Evolutionary conservation across 352 stramenopile species (phyloP).

Genomic region (Hyaloperonospora brassicae): DNA sequence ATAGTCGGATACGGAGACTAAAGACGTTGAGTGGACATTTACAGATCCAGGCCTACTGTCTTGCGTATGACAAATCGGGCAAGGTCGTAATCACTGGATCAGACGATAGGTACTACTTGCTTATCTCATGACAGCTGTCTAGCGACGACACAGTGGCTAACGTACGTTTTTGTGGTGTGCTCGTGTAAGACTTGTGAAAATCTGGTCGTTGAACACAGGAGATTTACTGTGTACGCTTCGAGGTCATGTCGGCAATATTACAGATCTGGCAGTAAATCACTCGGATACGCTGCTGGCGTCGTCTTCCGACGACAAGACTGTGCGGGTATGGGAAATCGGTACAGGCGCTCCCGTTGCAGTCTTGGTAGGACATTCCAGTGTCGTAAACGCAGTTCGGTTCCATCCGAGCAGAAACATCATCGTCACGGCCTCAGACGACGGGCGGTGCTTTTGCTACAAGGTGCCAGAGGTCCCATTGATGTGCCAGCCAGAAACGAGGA

Average conservation of each 20-base stretch:
- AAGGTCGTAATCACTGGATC: constrained; percentile 95
- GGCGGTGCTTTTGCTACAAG: constrained; percentile 87
- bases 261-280: constrained; percentile 81
- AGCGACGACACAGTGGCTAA: constrained; percentile 2
- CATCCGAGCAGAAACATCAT: constrained; percentile 82
- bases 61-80: constrained; percentile 93
- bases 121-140: background rate
- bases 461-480: constrained; percentile 59
- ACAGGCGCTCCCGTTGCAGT: constrained; percentile 80
- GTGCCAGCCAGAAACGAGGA: constrained; percentile 53
- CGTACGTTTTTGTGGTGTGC: constrained; percentile 4
- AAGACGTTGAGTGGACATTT: constrained; percentile 91
- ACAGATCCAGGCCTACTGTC: constrained; percentile 91
- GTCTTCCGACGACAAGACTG: constrained; percentile 85
- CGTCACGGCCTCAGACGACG: constrained; percentile 89
- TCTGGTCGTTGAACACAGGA: constrained; percentile 90
- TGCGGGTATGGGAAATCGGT: constrained; percentile 82
- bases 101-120: constrained; percentile 80
- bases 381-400: constrained; percentile 84
- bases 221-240: constrained; percentile 77
- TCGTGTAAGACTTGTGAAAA: constrained; percentile 86
- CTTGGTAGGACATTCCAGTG: constrained; percentile 77
- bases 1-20: constrained; percentile 66
- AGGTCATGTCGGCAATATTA: constrained; percentile 85
- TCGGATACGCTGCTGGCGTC: constrained; percentile 76